Percentiles rank a stretch among this genome's conserved stretches.
Evolutionary conservation across 164 flowering plant genomes (phyloP).

Genomic region (Hamamelis virginiana): DNA sequence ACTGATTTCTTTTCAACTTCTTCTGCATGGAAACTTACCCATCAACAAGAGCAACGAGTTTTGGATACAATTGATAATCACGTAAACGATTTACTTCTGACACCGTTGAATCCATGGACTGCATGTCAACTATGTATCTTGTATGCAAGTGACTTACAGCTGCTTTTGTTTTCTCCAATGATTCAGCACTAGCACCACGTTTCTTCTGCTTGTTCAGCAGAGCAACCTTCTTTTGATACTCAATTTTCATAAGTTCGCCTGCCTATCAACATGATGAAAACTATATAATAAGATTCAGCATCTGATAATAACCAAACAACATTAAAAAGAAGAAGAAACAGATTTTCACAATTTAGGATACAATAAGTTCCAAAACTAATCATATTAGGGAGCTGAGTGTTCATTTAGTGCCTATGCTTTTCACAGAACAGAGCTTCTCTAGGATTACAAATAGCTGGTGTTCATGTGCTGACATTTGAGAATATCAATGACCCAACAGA

Average conservation of each 20-base stretch:
- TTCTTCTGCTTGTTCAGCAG: conserved; percentile 75
- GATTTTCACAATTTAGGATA: background rate
- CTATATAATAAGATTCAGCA: conserved; percentile 4
- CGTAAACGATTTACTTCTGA: conserved; percentile 77
- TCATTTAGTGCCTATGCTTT: background rate
- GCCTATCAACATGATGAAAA: conserved; percentile 44
- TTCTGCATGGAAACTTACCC: conserved; percentile 53
- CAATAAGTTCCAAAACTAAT: background rate
- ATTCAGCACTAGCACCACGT: conserved; percentile 54
- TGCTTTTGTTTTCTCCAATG: conserved; percentile 87
- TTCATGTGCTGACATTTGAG: background rate
- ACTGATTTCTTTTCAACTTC: too few species aligned
- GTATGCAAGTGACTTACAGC: conserved; percentile 96
- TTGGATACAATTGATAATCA: conserved; percentile 78
- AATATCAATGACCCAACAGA: background rate
- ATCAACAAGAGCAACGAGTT: conserved; percentile 70
- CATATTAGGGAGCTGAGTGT: background rate
- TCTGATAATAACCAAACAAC: background rate
- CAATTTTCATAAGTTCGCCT: conserved; percentile 87
- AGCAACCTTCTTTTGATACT: conserved; percentile 78
- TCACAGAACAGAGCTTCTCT: background rate
- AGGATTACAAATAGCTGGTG: background rate
- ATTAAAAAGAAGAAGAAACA: too few species aligned
- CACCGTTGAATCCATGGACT: conserved; percentile 88
- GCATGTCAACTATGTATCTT: conserved; percentile 89